Evolutionary conservation across 768 basidiomycete species (phyloP), one percentile per base, ranked within the genome.

Genomic region (Cystoderma amianthinum): DNA sequence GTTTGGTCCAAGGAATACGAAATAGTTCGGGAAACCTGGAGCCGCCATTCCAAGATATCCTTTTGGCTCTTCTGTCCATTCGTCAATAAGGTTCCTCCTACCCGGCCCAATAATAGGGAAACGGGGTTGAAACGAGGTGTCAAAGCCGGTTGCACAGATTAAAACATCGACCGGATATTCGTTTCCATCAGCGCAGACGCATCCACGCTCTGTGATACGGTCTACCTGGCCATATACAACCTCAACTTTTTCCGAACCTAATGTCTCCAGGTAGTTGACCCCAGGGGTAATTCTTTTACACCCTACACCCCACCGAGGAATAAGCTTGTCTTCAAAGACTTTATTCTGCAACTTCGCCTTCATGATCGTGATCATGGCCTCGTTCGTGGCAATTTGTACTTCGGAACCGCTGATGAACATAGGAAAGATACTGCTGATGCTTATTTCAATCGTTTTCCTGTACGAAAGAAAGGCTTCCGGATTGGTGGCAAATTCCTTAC

Each of bases 251-350:
- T 60, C 54, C 17, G 54, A 49, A 1, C 44, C 44, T 9, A 66
- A 43, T 1, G 59, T 49, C 42, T 66, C 62, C 5, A 67, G 56
- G 41, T 63, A 65, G 5, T 56, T 55, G 19, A 55, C 49, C 0
- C 62, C 63, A 7, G 63, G 62, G 9, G 63, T 65, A 4, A 64
- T 51, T 37, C 64, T 48, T 9, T 61, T 43, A 39, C 64, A 67
- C 2, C 64, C 63, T 5, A 65, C 54, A 3, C 51, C 52, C 48
- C 58, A 67, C n/a, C 42, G 48, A 1, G 63, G 64, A 12, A 65
- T 60, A 19, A 67, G 32, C 39, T 65, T 56, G 16, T 67, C 66
- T 13, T 64, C 62, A 24, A 78, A 69, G 42, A 60, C 66, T 44
- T 65, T 60, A 16, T 62, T 63, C 12, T 45, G 32, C 7, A 80